Conservation (phyloP, 164 flowering plant species). For the Stephania yunnanensis region DNA sequence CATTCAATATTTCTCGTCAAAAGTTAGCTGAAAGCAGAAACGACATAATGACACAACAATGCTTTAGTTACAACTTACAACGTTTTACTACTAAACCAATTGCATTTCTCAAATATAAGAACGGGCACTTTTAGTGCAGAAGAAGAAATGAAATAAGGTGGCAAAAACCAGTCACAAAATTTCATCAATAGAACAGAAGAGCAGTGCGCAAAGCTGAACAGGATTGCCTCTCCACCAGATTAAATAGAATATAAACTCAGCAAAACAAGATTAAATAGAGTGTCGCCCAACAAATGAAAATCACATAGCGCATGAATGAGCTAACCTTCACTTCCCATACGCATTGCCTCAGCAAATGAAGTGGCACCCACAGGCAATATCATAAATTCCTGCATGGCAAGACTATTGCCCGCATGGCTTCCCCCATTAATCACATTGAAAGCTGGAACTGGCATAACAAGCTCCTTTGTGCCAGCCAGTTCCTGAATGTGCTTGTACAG, state of each 20-base stretch:
- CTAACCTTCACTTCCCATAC: constrained; percentile 97
- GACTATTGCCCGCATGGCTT: constrained; percentile 93
- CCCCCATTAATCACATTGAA: constrained; percentile 98
- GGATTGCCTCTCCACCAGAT: not conserved
- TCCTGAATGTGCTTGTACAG: constrained; percentile 90
- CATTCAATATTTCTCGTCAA: not conserved
- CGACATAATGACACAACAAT: not conserved
- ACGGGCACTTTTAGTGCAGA: not conserved
- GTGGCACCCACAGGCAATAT: constrained; percentile 88
- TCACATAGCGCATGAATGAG: not conserved
- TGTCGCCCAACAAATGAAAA: not conserved
- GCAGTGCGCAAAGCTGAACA: not conserved
- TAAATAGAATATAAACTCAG: too few relatives aligned
- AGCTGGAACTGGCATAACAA: constrained; percentile 98
- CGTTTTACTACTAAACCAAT: not conserved
- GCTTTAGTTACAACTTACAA: not conserved
- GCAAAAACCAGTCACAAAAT: not conserved
- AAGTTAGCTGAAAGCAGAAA: not conserved
- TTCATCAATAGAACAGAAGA: not conserved
- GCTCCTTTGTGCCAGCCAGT: constrained; percentile 79
- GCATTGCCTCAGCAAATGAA: constrained; percentile 87
- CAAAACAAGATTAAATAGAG: not conserved
- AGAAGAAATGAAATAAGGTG: not conserved
- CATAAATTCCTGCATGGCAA: constrained; percentile 99
- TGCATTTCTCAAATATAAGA: not conserved